Evolutionary conservation across 768 basidiomycete genomes (phyloP).

Genomic region (Epithele typhae): DNA sequence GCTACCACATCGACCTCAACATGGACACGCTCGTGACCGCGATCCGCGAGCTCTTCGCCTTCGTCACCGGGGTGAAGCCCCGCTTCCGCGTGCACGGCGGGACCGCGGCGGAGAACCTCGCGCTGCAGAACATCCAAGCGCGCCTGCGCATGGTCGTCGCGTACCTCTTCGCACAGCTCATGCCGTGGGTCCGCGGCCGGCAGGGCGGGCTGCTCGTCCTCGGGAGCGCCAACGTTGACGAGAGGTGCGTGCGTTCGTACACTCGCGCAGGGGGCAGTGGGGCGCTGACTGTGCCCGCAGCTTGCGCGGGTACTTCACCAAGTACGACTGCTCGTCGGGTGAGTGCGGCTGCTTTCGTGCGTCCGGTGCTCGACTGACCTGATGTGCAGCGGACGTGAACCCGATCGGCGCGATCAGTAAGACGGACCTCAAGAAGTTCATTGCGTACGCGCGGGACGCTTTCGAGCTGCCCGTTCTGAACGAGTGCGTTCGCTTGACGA

Average conservation of each 20-base stretch:
- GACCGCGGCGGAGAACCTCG: conserved; percentile 83
- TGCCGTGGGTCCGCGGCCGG: conserved; percentile 87
- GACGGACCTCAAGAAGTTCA: conserved; percentile 94
- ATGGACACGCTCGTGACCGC: conserved; percentile 92
- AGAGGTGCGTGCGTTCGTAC: conserved; percentile 53
- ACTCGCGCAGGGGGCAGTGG: neutral
- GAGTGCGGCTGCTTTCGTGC: conserved; percentile 6
- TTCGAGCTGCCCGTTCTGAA: conserved; percentile 85
- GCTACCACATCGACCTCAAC: conserved; percentile 92
- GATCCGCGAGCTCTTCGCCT: conserved; percentile 73
- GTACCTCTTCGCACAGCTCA: conserved; percentile 91
- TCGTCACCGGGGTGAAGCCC: conserved; percentile 72
- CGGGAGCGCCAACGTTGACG: conserved; percentile 98
- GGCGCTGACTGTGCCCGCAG: conserved; percentile 35
- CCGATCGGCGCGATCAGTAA: conserved; percentile 98
- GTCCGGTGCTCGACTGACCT: neutral
- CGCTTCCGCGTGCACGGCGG: conserved; percentile 89
- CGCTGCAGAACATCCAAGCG: conserved; percentile 96
- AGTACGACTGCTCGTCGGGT: conserved; percentile 96
- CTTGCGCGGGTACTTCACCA: conserved; percentile 93
- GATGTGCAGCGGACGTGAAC: conserved; percentile 80
- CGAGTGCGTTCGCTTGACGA: conserved; percentile 43
- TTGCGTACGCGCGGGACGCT: conserved; percentile 70
- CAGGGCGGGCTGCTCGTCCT: conserved; percentile 86
- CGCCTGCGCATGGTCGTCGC: conserved; percentile 91